Base-by-base conservation (phyloP, 169 alveolate species). In the Perkinsus marinus region DNA sequence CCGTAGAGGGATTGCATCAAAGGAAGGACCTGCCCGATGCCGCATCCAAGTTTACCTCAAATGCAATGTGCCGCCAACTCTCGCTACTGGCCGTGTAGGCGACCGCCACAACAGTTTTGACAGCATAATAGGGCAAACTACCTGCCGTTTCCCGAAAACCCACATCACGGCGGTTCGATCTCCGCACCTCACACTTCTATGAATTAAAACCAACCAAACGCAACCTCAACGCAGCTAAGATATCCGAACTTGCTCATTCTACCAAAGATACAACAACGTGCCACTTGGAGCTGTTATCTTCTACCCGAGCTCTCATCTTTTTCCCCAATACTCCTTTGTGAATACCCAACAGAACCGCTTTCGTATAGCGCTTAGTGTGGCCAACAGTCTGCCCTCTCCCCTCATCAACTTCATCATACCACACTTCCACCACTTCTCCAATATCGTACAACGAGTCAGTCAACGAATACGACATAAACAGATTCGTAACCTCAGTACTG, bases 351-450 rank as follows among this genome's bases (percentile, higher is more conserved):
- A 57, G 36, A 2, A 57, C 22, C 79, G 22, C 79, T 30, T 98
- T 98, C 39, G 97, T 97, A 93, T 97, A 98, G 68, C 96, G 94
- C 94, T 97, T 98, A 69, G 98, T 97, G 94, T 98, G 99, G 0
- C 99, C 99, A 41, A 98, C 97, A 89, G 97, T 93, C 92, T 97
- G 96, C 36, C 93, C 95, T 41, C 96, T 94, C 92, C 95, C 96
- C 89, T 96, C 94, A 90, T 97, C 96, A 0, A 96, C 95, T 92
- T 97, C 98, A 46, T 95, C 95, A 36, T 97, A 95, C 97, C 98
- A 97, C 22, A 97, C 98, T 91, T 96, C 79, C 79, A 57, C 37
- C 37, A 57, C 94, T 90, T 96, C 95, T 7, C 92, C 93, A 34
- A 96, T 95, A 89, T 96, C 96, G 91, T 93, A 91, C 92, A 96